These are phyloP conservation scores for Stephania yunnanensis DNA, from an alignment of 164 flowering plant genomes.

Conservation along the genomic window DNA sequence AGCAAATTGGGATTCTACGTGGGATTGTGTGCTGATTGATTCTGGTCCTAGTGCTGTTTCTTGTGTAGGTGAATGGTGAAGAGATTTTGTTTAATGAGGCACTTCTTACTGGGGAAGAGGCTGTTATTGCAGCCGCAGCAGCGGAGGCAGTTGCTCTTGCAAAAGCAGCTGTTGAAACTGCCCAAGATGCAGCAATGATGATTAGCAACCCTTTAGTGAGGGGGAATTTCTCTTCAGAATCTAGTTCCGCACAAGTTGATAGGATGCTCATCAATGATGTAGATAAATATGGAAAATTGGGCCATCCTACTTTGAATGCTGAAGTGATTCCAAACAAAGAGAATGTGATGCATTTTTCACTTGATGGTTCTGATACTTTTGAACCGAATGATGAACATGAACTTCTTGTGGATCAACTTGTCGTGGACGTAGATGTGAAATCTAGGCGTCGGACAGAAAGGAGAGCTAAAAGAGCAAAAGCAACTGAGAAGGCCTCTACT, in stretches of 20 bases:
- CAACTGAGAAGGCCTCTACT: constrained; percentile 62
- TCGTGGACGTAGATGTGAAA: constrained; percentile 50
- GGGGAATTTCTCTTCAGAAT: constrained; percentile 17
- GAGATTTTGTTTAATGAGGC: constrained; percentile 44
- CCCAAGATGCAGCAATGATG: constrained; percentile 63
- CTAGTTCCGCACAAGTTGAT: constrained; percentile 20
- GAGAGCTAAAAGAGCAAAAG: constrained; percentile 61
- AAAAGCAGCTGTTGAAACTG: constrained; percentile 76
- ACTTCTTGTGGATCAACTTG: constrained; percentile 42
- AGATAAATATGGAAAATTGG: constrained; percentile 24
- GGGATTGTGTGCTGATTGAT: background rate
- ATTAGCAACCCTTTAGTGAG: constrained; percentile 16
- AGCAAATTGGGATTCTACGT: background rate
- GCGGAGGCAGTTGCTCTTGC: constrained; percentile 91
- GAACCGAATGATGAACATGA: constrained; percentile 52
- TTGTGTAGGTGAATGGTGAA: constrained; percentile 39
- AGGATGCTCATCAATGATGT: constrained; percentile 26
- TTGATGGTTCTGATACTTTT: constrained; percentile 30
- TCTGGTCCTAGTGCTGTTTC: background rate
- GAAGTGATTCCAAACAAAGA: constrained; percentile 27
- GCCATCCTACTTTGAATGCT: constrained; percentile 20
- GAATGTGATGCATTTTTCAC: background rate
- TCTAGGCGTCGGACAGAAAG: constrained; percentile 73
- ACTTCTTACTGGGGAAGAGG: constrained; percentile 59
- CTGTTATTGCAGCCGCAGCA: constrained; percentile 75